Evolutionary conservation across 108 stramenopile genomes (phyloP).

Genomic region (Parietichytrium sp.): DNA sequence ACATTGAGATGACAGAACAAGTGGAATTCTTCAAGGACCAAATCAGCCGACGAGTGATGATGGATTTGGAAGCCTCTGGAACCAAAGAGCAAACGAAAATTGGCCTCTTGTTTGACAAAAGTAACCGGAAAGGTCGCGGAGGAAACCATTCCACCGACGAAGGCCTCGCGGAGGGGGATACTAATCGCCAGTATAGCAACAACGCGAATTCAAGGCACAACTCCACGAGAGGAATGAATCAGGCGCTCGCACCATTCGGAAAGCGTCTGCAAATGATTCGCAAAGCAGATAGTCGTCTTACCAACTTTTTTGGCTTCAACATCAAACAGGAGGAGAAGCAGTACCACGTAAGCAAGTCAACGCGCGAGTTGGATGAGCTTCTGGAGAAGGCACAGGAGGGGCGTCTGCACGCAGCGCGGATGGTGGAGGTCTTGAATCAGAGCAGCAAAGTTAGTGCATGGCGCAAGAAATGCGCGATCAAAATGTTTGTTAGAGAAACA

Average conservation of each 20-base stretch:
- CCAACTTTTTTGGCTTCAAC: conserved; percentile 5
- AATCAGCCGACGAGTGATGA: neutral
- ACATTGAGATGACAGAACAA: conserved; percentile 18
- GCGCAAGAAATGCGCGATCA: neutral
- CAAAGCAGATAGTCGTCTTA: neutral
- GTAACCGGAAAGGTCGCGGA: too few species aligned
- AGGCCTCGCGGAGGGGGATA: too few species aligned
- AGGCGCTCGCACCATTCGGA: too few species aligned
- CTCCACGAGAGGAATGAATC: too few species aligned
- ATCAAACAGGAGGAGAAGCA: neutral
- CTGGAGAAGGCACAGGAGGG: conserved; percentile 19
- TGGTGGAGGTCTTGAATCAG: conserved; percentile 9
- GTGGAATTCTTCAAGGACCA: conserved; percentile 15
- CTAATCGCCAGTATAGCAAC: too few species aligned
- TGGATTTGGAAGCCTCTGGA: neutral
- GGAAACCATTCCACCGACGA: too few species aligned
- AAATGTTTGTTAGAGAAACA: conserved; percentile 25
- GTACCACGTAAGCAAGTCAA: neutral
- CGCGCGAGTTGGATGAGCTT: conserved; percentile 12
- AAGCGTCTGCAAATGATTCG: neutral
- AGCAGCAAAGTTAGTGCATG: conserved; percentile 12
- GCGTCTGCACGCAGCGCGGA: neutral
- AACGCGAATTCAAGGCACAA: too few species aligned
- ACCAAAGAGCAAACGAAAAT: too few species aligned
- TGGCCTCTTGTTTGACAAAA: too few species aligned